phyloP scores from a whole-genome alignment of 257 asterid genomes.

The Capsicum pubescens region DNA sequence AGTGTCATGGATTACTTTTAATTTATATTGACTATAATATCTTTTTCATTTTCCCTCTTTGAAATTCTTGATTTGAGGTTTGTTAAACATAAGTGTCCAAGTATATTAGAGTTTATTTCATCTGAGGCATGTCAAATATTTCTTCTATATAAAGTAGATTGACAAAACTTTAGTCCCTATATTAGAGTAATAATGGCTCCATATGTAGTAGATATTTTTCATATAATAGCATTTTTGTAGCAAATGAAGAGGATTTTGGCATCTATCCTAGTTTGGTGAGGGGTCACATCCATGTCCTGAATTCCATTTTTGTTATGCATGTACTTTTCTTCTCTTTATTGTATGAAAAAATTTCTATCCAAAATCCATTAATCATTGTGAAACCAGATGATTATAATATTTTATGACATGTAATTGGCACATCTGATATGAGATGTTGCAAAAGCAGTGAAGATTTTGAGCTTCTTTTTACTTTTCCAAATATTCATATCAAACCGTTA shows the following conservation, averaged over 20 bases:
- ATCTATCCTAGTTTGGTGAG: constrained; percentile 19
- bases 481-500: background rate
- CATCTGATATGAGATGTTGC: background rate
- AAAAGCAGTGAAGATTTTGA: background rate
- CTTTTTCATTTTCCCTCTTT: background rate
- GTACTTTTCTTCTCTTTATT: background rate
- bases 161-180: background rate
- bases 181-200: background rate
- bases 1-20: background rate
- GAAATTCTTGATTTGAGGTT: constrained; percentile 24
- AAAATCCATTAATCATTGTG: constrained; percentile 8
- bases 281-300: constrained; percentile 13
- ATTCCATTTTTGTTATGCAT: constrained; percentile 4
- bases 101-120: background rate
- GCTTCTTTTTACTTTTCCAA: background rate
- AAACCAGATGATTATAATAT: background rate
- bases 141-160: constrained; percentile 16
- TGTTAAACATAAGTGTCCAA: background rate
- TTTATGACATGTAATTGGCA: background rate
- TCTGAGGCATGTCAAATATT: background rate
- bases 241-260: constrained; percentile 12
- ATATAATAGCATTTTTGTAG: background rate
- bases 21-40: constrained; percentile 8
- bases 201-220: background rate
- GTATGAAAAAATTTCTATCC: background rate